These are phyloP conservation scores for Phytophthora vignae DNA, from an alignment of 352 stramenopile genomes.

Conservation along the genomic window DNA sequence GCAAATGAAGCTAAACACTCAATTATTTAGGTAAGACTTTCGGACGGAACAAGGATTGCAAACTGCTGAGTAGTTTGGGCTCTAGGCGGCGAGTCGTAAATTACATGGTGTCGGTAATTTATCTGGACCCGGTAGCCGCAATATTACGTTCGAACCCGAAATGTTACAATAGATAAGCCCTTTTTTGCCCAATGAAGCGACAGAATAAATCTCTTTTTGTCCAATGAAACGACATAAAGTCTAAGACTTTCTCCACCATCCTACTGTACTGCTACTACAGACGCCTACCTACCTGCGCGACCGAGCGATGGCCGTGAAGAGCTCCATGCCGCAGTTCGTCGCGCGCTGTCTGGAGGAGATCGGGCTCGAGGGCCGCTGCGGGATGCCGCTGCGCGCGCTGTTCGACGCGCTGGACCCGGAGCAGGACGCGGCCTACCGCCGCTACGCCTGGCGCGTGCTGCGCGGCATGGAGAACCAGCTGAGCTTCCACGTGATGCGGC, in stretches of 20 bases:
- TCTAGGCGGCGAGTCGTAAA: too few species aligned
- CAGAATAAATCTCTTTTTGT: too few species aligned
- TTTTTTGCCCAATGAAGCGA: too few species aligned
- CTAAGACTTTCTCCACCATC: too few species aligned
- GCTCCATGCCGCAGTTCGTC: slow-evolving; percentile 70
- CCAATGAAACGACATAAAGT: too few species aligned
- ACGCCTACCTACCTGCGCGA: background rate
- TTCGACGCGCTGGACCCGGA: slow-evolving; percentile 67
- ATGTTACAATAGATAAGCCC: too few species aligned
- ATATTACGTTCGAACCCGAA: too few species aligned
- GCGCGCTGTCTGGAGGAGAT: slow-evolving; percentile 85
- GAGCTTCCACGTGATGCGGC: slow-evolving; percentile 72
- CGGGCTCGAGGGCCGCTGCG: slow-evolving; percentile 78
- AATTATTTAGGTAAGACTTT: slow-evolving; percentile 19
- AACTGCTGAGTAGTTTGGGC: too few species aligned
- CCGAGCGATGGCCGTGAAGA: slow-evolving; percentile 25
- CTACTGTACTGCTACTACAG: too few species aligned
- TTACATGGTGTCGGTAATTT: too few species aligned
- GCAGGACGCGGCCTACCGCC: slow-evolving; percentile 61
- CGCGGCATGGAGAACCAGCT: slow-evolving; percentile 61
- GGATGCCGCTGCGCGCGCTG: slow-evolving; percentile 64
- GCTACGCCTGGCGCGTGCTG: slow-evolving; percentile 72
- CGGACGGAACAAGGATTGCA: slow-evolving; percentile 37
- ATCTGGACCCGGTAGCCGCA: too few species aligned
- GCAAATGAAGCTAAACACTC: background rate